Conservation (phyloP, 345 rosid genomes). For the Pseudoturritis turrita region DNA sequence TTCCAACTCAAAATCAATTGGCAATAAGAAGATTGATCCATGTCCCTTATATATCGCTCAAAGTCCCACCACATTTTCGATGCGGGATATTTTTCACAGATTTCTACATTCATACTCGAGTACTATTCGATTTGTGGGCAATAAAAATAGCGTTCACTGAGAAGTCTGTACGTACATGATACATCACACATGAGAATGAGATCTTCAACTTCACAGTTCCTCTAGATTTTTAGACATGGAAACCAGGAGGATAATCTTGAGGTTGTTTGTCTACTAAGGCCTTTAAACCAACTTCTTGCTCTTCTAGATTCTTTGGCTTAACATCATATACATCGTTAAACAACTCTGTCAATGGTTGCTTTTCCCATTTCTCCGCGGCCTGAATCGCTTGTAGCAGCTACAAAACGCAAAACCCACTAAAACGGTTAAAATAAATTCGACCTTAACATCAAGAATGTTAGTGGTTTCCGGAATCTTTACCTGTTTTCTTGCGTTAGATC, state of each 20-base stretch:
- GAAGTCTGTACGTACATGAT: neutral
- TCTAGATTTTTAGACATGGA: slow-evolving; percentile 35
- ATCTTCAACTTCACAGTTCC: neutral
- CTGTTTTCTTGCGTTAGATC: slow-evolving; percentile 50
- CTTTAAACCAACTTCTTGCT: slow-evolving; percentile 56
- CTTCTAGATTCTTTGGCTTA: slow-evolving; percentile 47
- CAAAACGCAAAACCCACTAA: neutral
- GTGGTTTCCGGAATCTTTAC: slow-evolving; percentile 13
- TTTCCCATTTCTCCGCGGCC: slow-evolving; percentile 55
- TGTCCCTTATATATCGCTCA: too few species aligned
- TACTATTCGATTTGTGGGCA: neutral
- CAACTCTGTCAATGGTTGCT: slow-evolving; percentile 52
- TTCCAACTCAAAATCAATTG: too few species aligned
- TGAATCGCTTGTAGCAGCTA: slow-evolving; percentile 67
- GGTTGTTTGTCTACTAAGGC: slow-evolving; percentile 45
- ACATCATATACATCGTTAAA: slow-evolving; percentile 66
- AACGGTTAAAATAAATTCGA: neutral
- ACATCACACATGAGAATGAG: neutral
- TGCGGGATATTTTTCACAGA: too few species aligned
- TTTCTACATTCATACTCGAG: neutral
- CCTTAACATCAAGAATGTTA: neutral
- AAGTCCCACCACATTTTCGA: too few species aligned
- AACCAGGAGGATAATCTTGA: slow-evolving; percentile 52
- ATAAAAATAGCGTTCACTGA: neutral
- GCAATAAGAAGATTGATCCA: too few species aligned